Evolutionary conservation across 495 filamentous ascomycete species (phyloP).

Genomic region (Oleoguttula mirabilis): DNA sequence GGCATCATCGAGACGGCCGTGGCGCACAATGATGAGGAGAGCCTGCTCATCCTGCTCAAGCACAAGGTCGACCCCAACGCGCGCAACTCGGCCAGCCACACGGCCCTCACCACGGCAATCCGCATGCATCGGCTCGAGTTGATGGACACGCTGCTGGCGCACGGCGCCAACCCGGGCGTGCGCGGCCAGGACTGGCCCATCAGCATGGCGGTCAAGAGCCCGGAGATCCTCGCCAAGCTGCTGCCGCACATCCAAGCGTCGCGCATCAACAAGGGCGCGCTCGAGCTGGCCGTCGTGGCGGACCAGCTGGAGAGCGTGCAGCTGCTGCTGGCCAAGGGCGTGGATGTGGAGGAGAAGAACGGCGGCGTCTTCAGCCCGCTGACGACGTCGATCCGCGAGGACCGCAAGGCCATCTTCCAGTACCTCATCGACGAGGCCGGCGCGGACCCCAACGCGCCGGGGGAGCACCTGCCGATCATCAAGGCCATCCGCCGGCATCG

Average conservation of each 20-base stretch:
- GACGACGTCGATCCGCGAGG: slow-evolving; percentile 43
- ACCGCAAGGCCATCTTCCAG: slow-evolving; percentile 36
- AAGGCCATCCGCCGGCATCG: slow-evolving; percentile 40
- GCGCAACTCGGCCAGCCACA: slow-evolving; percentile 33
- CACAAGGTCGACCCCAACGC: slow-evolving; percentile 40
- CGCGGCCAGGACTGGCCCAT: slow-evolving; percentile 45
- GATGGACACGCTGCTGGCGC: slow-evolving; percentile 36
- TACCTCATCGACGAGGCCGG: slow-evolving; percentile 39
- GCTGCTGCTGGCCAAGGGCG: slow-evolving; percentile 37
- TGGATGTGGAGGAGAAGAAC: slow-evolving; percentile 44
- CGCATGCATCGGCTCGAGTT: slow-evolving; percentile 36
- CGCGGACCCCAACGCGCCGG: slow-evolving; percentile 42
- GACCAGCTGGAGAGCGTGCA: slow-evolving; percentile 34
- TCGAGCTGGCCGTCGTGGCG: slow-evolving; percentile 44
- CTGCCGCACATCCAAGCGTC: slow-evolving; percentile 35
- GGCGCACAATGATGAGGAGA: slow-evolving; percentile 37
- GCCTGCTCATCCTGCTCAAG: slow-evolving; percentile 37
- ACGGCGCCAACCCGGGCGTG: slow-evolving; percentile 41
- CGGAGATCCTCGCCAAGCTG: slow-evolving; percentile 35
- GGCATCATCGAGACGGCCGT: slow-evolving; percentile 47
- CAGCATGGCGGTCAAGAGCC: slow-evolving; percentile 40
- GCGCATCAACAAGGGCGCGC: slow-evolving; percentile 39
- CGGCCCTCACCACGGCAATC: slow-evolving; percentile 44
- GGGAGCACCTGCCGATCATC: slow-evolving; percentile 43
- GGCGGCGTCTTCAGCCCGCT: slow-evolving; percentile 45